phyloP scores from a whole-genome alignment of 371 early-diverging fungal genomes.

The Mortierella sp. region DNA sequence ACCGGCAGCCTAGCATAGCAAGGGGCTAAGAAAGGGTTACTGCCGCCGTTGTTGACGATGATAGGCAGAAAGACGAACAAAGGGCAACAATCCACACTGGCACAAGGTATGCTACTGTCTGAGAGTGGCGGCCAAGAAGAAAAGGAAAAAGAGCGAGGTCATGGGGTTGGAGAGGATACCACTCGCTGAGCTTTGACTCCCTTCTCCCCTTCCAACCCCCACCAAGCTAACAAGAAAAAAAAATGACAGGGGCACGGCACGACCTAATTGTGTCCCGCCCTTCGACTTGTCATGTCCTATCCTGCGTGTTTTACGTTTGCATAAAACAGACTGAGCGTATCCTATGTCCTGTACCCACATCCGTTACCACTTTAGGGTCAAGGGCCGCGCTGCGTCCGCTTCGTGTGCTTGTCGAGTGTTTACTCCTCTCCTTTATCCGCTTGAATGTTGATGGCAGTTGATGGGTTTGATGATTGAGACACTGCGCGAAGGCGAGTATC shows the following conservation, averaged over 20 bases:
- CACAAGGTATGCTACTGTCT: background rate
- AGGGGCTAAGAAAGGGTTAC: background rate
- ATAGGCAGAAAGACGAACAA: background rate
- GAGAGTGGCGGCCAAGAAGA: background rate
- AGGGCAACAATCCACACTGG: background rate
- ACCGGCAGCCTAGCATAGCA: background rate
- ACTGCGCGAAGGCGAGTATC: background rate
- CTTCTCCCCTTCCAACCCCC: background rate
- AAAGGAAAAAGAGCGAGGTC: background rate
- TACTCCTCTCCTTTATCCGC: background rate
- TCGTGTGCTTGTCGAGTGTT: no score
- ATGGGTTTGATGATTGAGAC: background rate
- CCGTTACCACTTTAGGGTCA: background rate
- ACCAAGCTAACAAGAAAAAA: background rate
- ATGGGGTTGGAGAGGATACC: background rate
- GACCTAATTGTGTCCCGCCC: background rate
- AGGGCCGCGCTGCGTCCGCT: background rate
- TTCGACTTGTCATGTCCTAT: background rate
- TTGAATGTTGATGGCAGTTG: background rate
- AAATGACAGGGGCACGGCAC: background rate
- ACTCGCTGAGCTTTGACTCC: conserved; percentile 10
- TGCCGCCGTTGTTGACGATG: background rate
- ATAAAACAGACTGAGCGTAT: conserved; percentile 6
- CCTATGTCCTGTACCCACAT: background rate
- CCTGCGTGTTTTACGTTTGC: background rate